Conservation (phyloP, 352 stramenopile species). For the Plasmopara viticola region DNA sequence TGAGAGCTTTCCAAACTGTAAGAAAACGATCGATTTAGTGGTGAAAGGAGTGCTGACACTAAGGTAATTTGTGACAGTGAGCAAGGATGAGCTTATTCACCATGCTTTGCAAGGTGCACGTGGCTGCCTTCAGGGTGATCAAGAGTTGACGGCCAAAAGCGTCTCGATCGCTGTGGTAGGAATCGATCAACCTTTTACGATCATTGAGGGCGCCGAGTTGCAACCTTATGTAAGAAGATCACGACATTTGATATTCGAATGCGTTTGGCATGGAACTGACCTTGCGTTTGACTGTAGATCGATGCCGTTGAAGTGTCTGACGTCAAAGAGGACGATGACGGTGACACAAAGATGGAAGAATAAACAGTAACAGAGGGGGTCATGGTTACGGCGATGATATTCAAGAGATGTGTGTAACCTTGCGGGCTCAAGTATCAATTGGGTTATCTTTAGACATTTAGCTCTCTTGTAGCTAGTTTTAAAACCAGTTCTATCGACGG, state of each 20-base stretch:
- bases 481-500: too few relatives aligned
- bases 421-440: too few relatives aligned
- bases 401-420: background rate
- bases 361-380: constrained; percentile 24
- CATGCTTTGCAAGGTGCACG: constrained; percentile 95
- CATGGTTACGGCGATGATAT: constrained; percentile 8
- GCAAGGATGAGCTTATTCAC: constrained; percentile 96
- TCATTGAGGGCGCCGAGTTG: constrained; percentile 92
- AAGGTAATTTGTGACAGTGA: constrained; percentile 33
- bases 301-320: constrained; percentile 82
- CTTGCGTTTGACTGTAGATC: constrained; percentile 40
- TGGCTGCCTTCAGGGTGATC: constrained; percentile 93
- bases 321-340: constrained; percentile 71
- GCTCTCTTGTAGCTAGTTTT: too few relatives aligned
- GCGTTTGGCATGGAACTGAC: background rate
- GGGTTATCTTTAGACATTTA: too few relatives aligned
- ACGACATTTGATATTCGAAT: background rate
- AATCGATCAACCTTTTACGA: constrained; percentile 88
- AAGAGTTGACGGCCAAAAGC: constrained; percentile 92
- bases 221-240: constrained; percentile 88
- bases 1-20: constrained; percentile 87
- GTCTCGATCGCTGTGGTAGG: constrained; percentile 93
- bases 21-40: constrained; percentile 12
- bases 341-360: constrained; percentile 79
- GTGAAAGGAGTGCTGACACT: constrained; percentile 1